A percentile compares a stretch with the other conserved stretches of the same genome.
Evolutionary conservation across 495 filamentous ascomycete species (phyloP).

Genomic region (Podospora anserina): DNA sequence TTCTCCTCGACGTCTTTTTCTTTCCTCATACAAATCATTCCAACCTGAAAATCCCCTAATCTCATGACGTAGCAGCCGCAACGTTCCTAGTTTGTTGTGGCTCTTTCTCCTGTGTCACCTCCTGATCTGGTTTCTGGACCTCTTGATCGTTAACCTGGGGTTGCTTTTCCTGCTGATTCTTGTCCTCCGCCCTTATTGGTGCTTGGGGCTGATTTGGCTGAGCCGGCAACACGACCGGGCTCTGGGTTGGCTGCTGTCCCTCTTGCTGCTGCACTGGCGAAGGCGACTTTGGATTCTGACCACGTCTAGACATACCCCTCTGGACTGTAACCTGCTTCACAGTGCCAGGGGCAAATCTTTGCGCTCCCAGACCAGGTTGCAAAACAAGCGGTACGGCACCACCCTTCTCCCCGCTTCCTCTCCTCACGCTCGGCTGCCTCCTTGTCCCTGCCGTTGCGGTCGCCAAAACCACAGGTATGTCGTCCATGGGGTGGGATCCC

Average conservation of each 20-base stretch:
- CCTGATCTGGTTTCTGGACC: neutral
- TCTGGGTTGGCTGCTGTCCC: neutral
- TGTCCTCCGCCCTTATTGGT: neutral
- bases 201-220: neutral
- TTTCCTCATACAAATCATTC: neutral
- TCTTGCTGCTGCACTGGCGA: neutral
- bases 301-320: conserved; percentile 3
- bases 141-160: neutral
- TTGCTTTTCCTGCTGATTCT: neutral
- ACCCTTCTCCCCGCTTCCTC: neutral
- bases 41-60: neutral
- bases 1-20: neutral
- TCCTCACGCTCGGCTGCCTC: neutral
- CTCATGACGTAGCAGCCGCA: neutral
- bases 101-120: neutral
- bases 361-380: conserved; percentile 19
- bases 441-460: neutral
- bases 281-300: neutral
- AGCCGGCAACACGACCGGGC: neutral
- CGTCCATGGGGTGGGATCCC: conserved; percentile 12
- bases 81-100: neutral
- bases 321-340: conserved; percentile 12
- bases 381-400: conserved; percentile 15
- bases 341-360: conserved; percentile 3
- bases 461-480: neutral